phyloP scores from a whole-genome alignment of 2,329 filamentous ascomycete genomes.

The Hypomyces rosellus region DNA sequence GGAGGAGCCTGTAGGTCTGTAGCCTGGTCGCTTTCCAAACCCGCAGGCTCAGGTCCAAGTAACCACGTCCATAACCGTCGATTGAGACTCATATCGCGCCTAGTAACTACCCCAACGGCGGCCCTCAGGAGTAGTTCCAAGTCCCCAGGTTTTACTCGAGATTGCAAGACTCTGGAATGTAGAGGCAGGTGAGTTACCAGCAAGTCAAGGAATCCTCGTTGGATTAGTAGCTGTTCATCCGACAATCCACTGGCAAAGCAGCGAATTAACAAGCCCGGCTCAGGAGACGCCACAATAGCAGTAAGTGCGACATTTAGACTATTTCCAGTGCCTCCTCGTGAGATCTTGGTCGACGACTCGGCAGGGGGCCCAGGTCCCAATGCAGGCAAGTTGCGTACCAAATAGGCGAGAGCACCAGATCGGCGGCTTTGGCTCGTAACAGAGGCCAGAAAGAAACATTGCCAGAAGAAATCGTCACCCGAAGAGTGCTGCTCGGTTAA shows the following conservation, averaged over 20 bases:
- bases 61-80: conserved; percentile 95
- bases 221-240: conserved; percentile 85
- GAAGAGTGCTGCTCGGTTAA: conserved; percentile 48
- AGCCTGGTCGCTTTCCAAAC: conserved; percentile 41
- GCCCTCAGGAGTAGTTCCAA: conserved; percentile 75
- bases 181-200: conserved; percentile 86
- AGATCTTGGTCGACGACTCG: conserved; percentile 5
- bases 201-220: conserved; percentile 88
- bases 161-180: conserved; percentile 73
- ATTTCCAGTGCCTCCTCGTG: conserved; percentile 11
- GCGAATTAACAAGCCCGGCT: conserved; percentile 82
- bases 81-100: conserved; percentile 95
- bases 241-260: conserved; percentile 86
- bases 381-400: conserved; percentile 67
- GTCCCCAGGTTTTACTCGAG: conserved; percentile 65
- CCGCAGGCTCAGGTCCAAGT: conserved; percentile 64
- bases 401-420: conserved; percentile 80
- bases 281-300: conserved; percentile 73
- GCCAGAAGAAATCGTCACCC: conserved; percentile 91
- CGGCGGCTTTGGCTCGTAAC: conserved; percentile 84
- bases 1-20: conserved; percentile 39
- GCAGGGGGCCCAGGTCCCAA: conserved; percentile 17
- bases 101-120: conserved; percentile 77
- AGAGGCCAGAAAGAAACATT: conserved; percentile 89
- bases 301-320: conserved; percentile 44